Base-by-base conservation (phyloP, 2,329 filamentous ascomycete species). In the Hymenoscyphus linearis region DNA sequence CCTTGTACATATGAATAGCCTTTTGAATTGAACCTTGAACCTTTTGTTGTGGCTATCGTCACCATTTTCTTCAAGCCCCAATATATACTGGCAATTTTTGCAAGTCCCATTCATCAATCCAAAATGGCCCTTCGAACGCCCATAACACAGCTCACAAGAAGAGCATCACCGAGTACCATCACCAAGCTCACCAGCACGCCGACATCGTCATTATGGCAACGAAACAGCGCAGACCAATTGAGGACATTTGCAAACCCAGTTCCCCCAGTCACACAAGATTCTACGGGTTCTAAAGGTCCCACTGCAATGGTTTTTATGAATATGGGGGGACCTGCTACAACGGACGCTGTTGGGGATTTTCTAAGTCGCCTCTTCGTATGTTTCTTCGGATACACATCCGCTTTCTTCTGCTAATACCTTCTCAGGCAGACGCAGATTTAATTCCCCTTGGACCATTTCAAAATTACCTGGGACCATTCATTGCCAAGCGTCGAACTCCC, bases 271-370 rank as follows among this genome's bases (percentile, higher is more conserved):
- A 93, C 90, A 0, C 91, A 96, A 74, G 82, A 91, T 81, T 80
- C 83, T 6, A 84, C 84, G 0, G 84, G 82, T 55, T 81, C 83
- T 2, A 83, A 90, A 72, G 93, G 93, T 0, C 92, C 93, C 7
- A 99, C 95, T 4, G 95, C 95, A 52, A 98, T 99, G 86, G 95
- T 99, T 14, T 97, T 99, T 72, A 85, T 99, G 78, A 99, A 99
- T 77, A 99, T 99, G 95, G 95, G 95, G 63, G 95, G 95, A 0
- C 95, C 95, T 2, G 90, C 91, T 1, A 96, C 90, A 3, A 89
- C 88, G 4, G 85, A 87, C 67, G 92, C 99, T 78, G 95, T 99
- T 37, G 87, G 88, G 69, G 86, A 88, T 75, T 99, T 98, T 73
- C 78, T 99, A 55, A 95, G 89, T 74, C 86, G 93, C 69, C 80